Conservation (phyloP, 2,329 filamentous ascomycete genomes). For the Bipolaris victoriae region DNA sequence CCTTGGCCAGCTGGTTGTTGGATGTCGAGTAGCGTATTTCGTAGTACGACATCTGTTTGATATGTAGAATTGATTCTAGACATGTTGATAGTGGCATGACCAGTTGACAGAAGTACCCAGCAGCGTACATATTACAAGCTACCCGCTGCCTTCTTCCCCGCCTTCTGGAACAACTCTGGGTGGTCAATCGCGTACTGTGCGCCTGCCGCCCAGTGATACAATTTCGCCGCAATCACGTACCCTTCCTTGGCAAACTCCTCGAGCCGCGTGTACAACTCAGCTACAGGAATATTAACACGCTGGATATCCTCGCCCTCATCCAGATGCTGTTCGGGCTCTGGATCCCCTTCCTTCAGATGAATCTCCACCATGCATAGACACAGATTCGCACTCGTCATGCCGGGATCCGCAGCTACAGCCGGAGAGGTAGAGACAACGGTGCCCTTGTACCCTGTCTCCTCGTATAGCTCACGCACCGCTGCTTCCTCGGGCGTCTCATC, state of each 20-base stretch:
- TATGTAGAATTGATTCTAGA: too few relatives aligned
- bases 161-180: constrained; percentile 28
- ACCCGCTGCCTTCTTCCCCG: not conserved
- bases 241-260: constrained; percentile 33
- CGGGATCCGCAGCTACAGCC: constrained; percentile 33
- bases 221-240: constrained; percentile 36
- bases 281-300: constrained; percentile 32
- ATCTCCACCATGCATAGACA: constrained; percentile 36
- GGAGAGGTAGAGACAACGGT: constrained; percentile 28
- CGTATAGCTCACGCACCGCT: constrained; percentile 64
- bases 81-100: too few relatives aligned
- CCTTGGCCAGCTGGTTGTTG: too few relatives aligned
- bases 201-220: constrained; percentile 40
- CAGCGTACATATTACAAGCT: not conserved
- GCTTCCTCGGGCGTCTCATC: constrained; percentile 63
- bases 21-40: too few relatives aligned
- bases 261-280: constrained; percentile 29
- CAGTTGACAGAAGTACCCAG: too few relatives aligned
- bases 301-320: constrained; percentile 40
- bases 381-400: constrained; percentile 37
- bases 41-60: too few relatives aligned
- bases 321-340: constrained; percentile 35
- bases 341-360: constrained; percentile 25
- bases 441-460: constrained; percentile 68
- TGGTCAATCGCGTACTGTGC: constrained; percentile 35